Conservation (phyloP, 305 asterid genomes). For the Solanum hybrid region DNA sequence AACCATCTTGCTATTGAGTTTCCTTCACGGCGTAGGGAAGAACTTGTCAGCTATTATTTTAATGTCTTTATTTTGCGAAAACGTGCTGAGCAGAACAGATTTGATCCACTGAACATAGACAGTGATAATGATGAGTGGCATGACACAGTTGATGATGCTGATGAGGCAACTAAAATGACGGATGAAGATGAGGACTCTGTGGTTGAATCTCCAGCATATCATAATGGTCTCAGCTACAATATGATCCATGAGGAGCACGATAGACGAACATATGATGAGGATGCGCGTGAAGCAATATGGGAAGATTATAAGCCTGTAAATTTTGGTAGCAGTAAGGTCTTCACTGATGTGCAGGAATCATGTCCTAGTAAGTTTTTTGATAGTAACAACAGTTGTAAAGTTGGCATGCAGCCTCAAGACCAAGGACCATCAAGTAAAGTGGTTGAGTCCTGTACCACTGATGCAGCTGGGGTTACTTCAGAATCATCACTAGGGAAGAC, state of each 20-base stretch:
- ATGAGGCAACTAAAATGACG: too few relatives aligned
- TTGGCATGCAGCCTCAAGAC: background rate
- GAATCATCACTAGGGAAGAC: conserved; percentile 6
- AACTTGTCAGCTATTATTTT: conserved; percentile 28
- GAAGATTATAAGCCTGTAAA: background rate
- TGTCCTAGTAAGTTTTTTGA: background rate
- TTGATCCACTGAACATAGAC: too few relatives aligned
- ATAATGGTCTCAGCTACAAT: too few relatives aligned
- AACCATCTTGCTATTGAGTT: conserved; percentile 40
- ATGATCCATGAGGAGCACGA: background rate
- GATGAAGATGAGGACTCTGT: too few relatives aligned
- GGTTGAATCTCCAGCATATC: too few relatives aligned
- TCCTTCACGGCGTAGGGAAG: conserved; percentile 45
- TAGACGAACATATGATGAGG: background rate
- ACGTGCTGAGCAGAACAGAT: too few relatives aligned
- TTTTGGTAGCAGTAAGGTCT: background rate
- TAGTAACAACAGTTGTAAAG: conserved; percentile 2
- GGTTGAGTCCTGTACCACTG: conserved; percentile 1
- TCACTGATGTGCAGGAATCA: background rate
- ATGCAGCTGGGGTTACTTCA: background rate
- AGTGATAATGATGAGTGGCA: too few relatives aligned
- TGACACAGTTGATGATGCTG: too few relatives aligned
- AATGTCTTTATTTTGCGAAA: too few relatives aligned
- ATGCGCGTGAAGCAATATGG: background rate
- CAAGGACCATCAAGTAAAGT: background rate